Evolutionary conservation across 306 rosid species (phyloP).

Genomic region (Abrus pulchellus): DNA sequence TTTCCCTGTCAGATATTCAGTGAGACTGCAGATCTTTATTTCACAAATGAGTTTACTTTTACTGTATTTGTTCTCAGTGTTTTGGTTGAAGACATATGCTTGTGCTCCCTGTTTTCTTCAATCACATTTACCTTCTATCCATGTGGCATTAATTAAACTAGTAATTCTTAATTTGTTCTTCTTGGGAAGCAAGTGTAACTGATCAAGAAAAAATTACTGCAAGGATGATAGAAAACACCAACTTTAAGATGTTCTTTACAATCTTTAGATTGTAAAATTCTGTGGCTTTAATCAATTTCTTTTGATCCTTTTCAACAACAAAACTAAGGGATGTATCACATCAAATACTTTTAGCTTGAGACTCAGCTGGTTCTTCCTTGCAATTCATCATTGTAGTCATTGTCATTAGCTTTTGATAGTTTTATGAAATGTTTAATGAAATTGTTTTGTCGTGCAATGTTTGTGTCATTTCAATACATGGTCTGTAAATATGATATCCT

Average conservation of each 20-base stretch:
- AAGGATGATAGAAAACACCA: not conserved
- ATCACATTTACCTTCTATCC: slow-evolving; percentile 14
- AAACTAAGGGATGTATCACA: not conserved
- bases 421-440: slow-evolving; percentile 23
- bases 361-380: not conserved
- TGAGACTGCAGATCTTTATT: not conserved
- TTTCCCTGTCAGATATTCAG: slow-evolving; percentile 14
- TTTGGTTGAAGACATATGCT: slow-evolving; percentile 8
- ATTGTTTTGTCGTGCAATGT: slow-evolving; percentile 31
- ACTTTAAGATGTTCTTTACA: not conserved
- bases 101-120: not conserved
- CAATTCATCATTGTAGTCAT: not conserved
- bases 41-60: not conserved
- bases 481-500: slow-evolving; percentile 4
- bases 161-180: not conserved
- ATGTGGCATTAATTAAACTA: not conserved
- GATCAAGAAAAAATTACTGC: not conserved
- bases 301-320: not conserved
- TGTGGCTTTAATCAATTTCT: slow-evolving; percentile 29
- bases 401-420: not conserved
- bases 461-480: not conserved
- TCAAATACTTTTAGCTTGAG: not conserved
- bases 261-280: slow-evolving; percentile 19
- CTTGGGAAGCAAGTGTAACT: slow-evolving; percentile 9
- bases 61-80: not conserved